Base-by-base conservation (phyloP, 306 rosid species). In the Corylus heterophylla region DNA sequence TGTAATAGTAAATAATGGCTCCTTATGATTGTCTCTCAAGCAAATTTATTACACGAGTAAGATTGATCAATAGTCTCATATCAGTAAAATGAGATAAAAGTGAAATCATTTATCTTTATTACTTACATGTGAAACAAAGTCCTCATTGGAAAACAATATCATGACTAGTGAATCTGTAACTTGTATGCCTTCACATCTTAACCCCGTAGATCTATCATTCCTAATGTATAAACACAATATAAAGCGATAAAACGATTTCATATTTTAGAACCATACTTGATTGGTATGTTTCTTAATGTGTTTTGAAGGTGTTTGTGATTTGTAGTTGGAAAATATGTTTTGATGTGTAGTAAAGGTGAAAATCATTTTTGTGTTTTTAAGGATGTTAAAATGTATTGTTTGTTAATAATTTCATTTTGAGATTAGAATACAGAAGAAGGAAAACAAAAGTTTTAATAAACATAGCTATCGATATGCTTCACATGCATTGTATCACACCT, bases 401-500 rank as follows among this genome's bases (percentile, higher is more conserved):
- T 42, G 45, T 5, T 42, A 42, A 42, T 42, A 1, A 5, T 42
- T 5, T 42, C 6, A 1, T 42, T 42, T 42, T 6, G 45, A 42
- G 45, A 5, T 6, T 1, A 42, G 7, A 5, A 6, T 5, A 5
- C 8, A 42, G 6, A 42, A 42, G 7, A 42, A 0, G 8, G 1
- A 42, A 42, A 42, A 42, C 45, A 42, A 42, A 42, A 42, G 1
- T 42, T 42, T 42, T 42, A 42, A 42, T 7, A 42, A 42, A 42
- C 8, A 42, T 42, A 42, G 8, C 45, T 6, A 42, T 42, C 1
- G 70, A 55, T 76, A 44, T 31, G 51, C 9, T 61, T 63, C 42
- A 71, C 59, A 39, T 58, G 80, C 29, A 44, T 50, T 45, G 50
- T 74, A 81, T 64, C 73, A 63, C 85, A 75, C 64, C 73, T 71